Percentiles rank a stretch among this genome's conserved stretches.
Conservation (phyloP, 192 early-diverging fungal genomes). For the Podila epigama region DNA sequence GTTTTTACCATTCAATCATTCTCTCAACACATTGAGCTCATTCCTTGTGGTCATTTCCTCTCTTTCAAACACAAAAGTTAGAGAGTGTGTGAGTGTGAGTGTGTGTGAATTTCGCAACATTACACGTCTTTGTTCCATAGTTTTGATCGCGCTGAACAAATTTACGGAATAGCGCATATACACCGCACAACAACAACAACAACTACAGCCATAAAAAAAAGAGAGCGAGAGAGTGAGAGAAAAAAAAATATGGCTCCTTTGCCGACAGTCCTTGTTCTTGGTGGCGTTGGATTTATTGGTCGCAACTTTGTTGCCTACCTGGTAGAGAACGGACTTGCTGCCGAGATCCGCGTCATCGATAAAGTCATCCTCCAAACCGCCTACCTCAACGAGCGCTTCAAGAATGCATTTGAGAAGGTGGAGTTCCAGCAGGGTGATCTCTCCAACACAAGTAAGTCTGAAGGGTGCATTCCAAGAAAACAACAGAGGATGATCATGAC, state of each 20-base stretch:
- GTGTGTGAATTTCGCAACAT: no score
- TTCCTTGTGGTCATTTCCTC: no score
- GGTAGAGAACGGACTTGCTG: constrained; percentile 71
- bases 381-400: constrained; percentile 68
- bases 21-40: no score
- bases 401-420: constrained; percentile 74
- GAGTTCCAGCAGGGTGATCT: constrained; percentile 84
- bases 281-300: constrained; percentile 89
- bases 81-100: no score
- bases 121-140: no score
- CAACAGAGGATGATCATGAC: background rate
- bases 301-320: constrained; percentile 79
- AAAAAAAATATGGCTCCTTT: constrained; percentile 48
- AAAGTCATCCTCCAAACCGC: constrained; percentile 84
- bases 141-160: no score
- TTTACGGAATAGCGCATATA: no score
- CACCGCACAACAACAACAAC: no score
- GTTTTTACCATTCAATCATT: no score
- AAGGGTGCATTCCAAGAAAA: background rate
- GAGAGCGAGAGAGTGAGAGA: background rate
- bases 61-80: no score
- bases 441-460: constrained; percentile 68
- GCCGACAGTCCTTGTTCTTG: constrained; percentile 76
- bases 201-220: no score
- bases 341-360: constrained; percentile 76